These are phyloP conservation scores for Leccinellum albellum DNA, from an alignment of 768 basidiomycete genomes.

Conservation along the genomic window DNA sequence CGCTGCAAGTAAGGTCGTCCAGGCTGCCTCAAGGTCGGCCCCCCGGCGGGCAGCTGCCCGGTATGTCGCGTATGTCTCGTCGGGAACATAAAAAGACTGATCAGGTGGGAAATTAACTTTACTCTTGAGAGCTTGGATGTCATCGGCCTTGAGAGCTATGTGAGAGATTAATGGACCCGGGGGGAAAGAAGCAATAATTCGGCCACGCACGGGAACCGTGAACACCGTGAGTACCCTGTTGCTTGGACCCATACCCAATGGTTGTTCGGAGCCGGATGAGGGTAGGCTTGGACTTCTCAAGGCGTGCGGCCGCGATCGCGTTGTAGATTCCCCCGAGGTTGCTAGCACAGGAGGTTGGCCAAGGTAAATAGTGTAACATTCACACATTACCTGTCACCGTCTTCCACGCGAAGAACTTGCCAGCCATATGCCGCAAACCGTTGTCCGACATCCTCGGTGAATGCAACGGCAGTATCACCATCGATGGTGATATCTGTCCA, in stretches of 20 bases:
- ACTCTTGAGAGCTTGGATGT: constrained; percentile 76
- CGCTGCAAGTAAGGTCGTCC: constrained; percentile 62
- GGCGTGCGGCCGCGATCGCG: constrained; percentile 74
- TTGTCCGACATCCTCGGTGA: constrained; percentile 90
- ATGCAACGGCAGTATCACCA: constrained; percentile 86
- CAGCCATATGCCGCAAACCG: constrained; percentile 91
- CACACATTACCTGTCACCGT: constrained; percentile 65
- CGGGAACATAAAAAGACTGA: constrained; percentile 72
- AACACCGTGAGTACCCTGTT: constrained; percentile 90
- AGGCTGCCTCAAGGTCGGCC: constrained; percentile 66
- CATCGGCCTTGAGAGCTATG: constrained; percentile 87
- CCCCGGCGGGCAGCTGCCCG: constrained; percentile 65
- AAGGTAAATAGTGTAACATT: neutral
- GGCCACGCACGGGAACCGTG: constrained; percentile 81
- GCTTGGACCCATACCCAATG: constrained; percentile 91
- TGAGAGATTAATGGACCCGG: constrained; percentile 4
- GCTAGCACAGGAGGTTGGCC: constrained; percentile 35
- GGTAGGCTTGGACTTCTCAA: constrained; percentile 79
- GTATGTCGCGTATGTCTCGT: constrained; percentile 69
- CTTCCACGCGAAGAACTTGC: constrained; percentile 82
- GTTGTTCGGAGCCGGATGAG: constrained; percentile 84
- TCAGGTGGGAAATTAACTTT: constrained; percentile 81
- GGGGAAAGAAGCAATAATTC: neutral
- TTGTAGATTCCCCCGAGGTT: constrained; percentile 75
- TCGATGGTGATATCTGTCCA: constrained; percentile 89